These are phyloP conservation scores for Trametes meyenii DNA, from an alignment of 768 basidiomycete species.

Conservation along the genomic window DNA sequence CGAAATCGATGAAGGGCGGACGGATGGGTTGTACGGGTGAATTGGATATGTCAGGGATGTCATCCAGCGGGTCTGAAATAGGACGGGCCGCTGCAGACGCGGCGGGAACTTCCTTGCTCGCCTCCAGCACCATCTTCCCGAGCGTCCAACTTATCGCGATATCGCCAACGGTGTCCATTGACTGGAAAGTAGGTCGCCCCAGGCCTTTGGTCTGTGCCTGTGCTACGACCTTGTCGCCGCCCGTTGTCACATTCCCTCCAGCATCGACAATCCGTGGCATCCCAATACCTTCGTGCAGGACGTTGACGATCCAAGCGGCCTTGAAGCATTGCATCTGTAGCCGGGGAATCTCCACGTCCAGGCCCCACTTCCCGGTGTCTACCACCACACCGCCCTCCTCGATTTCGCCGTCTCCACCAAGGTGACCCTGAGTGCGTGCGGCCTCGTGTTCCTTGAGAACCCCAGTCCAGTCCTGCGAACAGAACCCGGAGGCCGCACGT, in stretches of 20 bases:
- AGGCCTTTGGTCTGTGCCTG: constrained; percentile 86
- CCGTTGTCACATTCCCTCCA: constrained; percentile 74
- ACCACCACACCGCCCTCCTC: constrained; percentile 60
- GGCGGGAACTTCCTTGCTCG: constrained; percentile 79
- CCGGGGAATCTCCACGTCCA: constrained; percentile 78
- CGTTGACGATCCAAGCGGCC: constrained; percentile 96
- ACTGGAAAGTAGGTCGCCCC: constrained; percentile 85
- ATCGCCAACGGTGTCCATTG: constrained; percentile 86
- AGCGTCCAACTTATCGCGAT: constrained; percentile 98
- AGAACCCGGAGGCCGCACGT: constrained; percentile 86
- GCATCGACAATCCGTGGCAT: constrained; percentile 89
- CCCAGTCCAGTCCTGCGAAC: constrained; percentile 74
- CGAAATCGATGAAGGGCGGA: constrained; percentile 60
- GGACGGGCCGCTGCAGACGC: constrained; percentile 51
- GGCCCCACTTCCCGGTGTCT: constrained; percentile 68
- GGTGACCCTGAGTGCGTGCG: constrained; percentile 47
- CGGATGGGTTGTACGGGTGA: constrained; percentile 67
- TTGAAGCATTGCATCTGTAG: constrained; percentile 99
- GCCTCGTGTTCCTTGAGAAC: constrained; percentile 68
- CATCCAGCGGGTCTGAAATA: constrained; percentile 74
- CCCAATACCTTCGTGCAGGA: constrained; percentile 94
- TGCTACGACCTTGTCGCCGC: constrained; percentile 68
- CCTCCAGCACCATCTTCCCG: constrained; percentile 98
- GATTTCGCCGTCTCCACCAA: constrained; percentile 65
- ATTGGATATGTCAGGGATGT: constrained; percentile 52